phyloP scores from a whole-genome alignment of 768 basidiomycete genomes.

The Tylopilus subfusipes region DNA sequence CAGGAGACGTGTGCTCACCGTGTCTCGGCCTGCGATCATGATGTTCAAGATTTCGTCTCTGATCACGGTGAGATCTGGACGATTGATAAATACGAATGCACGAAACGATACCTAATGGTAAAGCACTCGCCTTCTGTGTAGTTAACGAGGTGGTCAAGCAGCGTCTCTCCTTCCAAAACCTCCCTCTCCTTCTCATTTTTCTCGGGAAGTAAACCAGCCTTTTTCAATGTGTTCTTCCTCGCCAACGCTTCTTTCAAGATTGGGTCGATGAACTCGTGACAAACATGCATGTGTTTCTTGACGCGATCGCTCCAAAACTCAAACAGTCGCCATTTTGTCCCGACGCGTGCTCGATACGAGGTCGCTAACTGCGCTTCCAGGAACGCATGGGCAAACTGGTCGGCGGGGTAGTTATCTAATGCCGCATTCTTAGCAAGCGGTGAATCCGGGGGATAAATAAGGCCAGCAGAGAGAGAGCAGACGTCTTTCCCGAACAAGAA shows the following conservation, averaged over 20 bases:
- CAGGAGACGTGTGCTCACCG: slow-evolving; percentile 16
- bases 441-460: slow-evolving; percentile 44
- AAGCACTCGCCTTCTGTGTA: slow-evolving; percentile 24
- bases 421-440: slow-evolving; percentile 6
- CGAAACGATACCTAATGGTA: neutral
- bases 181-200: slow-evolving; percentile 4
- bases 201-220: slow-evolving; percentile 18
- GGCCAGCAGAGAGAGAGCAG: slow-evolving; percentile 43
- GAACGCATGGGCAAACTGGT: slow-evolving; percentile 48
- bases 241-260: slow-evolving; percentile 47
- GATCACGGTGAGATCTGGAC: slow-evolving; percentile 29
- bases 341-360: slow-evolving; percentile 38
- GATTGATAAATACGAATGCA: neutral
- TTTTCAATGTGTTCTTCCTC: slow-evolving; percentile 31
- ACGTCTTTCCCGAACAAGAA: slow-evolving; percentile 54
- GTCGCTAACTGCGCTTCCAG: slow-evolving; percentile 43
- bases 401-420: slow-evolving; percentile 32
- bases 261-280: slow-evolving; percentile 51
- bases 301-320: slow-evolving; percentile 53
- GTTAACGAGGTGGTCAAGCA: slow-evolving; percentile 30
- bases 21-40: slow-evolving; percentile 36
- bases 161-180: slow-evolving; percentile 24
- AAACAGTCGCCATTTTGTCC: slow-evolving; percentile 46
- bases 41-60: slow-evolving; percentile 38
- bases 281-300: slow-evolving; percentile 41